These are phyloP conservation scores for Pleurotus platypus DNA, from an alignment of 768 basidiomycete genomes.

Conservation along the genomic window DNA sequence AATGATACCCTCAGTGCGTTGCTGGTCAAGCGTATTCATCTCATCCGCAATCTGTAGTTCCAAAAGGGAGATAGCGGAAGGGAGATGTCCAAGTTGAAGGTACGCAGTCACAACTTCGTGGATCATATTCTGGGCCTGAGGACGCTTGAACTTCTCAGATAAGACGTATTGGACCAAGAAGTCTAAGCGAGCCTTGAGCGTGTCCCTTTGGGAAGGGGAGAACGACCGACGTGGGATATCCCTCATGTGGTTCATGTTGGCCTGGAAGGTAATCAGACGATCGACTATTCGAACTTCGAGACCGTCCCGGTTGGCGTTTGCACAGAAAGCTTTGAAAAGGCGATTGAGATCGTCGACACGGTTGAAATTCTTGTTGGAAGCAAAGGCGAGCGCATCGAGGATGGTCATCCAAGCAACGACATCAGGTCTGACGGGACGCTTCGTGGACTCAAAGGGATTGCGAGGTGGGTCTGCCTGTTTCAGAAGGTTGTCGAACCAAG, in stretches of 20 bases:
- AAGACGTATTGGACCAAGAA: neutral
- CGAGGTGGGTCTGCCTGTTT: constrained; percentile 29
- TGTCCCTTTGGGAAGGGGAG: neutral
- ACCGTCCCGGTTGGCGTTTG: constrained; percentile 29
- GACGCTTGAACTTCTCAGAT: neutral
- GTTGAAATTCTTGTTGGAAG: constrained; percentile 19
- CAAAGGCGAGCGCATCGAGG: constrained; percentile 49
- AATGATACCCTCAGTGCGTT: neutral
- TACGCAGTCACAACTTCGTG: neutral
- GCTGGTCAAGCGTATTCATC: neutral
- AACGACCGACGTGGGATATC: constrained; percentile 7
- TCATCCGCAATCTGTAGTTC: neutral
- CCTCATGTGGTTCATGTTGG: constrained; percentile 34
- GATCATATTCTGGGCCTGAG: neutral
- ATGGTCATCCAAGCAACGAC: constrained; percentile 54
- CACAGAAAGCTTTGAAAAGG: constrained; percentile 39
- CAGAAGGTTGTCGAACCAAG: constrained; percentile 71
- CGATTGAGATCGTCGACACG: constrained; percentile 54
- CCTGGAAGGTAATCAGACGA: constrained; percentile 38
- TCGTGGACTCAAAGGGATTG: constrained; percentile 38
- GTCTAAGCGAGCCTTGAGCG: constrained; percentile 7
- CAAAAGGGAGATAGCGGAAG: neutral
- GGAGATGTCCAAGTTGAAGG: neutral
- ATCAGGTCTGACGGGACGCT: constrained; percentile 48
- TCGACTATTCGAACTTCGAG: constrained; percentile 32